Base-by-base conservation (phyloP, 306 rosid species). In the Dalbergia oliveri region DNA sequence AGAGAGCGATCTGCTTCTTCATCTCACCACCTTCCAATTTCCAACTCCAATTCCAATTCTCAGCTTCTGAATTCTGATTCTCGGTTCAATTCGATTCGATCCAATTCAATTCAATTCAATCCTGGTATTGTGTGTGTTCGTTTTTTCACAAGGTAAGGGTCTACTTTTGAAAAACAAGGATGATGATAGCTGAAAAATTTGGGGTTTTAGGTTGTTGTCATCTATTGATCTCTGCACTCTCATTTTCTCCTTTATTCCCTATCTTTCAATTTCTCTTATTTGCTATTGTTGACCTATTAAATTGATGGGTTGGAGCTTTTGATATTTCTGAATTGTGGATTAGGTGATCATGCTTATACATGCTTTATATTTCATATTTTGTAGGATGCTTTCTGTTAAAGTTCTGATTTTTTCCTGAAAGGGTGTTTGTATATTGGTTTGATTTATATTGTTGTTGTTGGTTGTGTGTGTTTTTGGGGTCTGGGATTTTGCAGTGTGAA, bases 401-500 rank as follows among this genome's bases (percentile, higher is more conserved):
- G 16, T 50, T 13, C 14, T 13, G 18, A 13, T 50, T 50, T 15
- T 37, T 37, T 26, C 3, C 4, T 2, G 57, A 50, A 11, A 4
- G 57, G 54, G 54, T 11, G 4, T 49, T 4, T 13, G 9, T 37
- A 53, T 53, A 14, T n/a, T 15, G 21, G 18, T 53, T 53, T n/a
- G 59, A 49, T 53, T 53, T 21, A 14, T 53, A 2, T 53, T 14
- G 59, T 13, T 53, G 16, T 54, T 16, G 60, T n/a, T 44, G 11
- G 4, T 50, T 50, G 57, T 18, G 60, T 54, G 60, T 16, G 31
- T 37, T 37, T 54, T 16, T 53, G 53, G 53, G 53, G 53, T 47
- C 12, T 16, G 82, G 57, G 82, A 35, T 56, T 72, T 78, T 14
- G 21, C 57, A 71, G 75, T 72, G 80, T 82, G 41, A 37, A 6